phyloP scores from a whole-genome alignment of 805 yeast genomes.

The Spencermartinsiella europaea region DNA sequence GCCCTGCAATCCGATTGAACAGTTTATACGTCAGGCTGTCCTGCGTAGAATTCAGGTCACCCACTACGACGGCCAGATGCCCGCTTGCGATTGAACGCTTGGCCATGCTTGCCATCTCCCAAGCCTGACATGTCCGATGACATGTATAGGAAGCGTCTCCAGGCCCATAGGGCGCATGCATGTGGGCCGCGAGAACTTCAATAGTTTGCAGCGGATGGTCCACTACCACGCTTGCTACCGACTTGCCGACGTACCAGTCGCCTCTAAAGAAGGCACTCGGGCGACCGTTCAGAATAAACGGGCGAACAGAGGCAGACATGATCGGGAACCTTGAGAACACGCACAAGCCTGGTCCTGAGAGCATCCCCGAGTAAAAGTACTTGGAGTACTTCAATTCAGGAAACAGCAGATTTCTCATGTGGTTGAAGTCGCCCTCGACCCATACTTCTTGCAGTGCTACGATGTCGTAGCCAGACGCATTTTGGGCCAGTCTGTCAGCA shows the following conservation, averaged over 20 bases:
- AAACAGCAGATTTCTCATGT: conserved; percentile 44
- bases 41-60: conserved; percentile 88
- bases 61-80: conserved; percentile 81
- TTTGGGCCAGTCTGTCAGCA: conserved; percentile 55
- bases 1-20: conserved; percentile 60
- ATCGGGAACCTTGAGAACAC: conserved; percentile 81
- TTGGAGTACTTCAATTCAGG: conserved; percentile 57
- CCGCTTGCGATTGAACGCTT: conserved; percentile 63
- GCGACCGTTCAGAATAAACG: conserved; percentile 90
- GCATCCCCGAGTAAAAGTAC: conserved; percentile 72
- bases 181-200: conserved; percentile 83
- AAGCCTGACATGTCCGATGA: conserved; percentile 91
- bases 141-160: conserved; percentile 91
- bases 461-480: conserved; percentile 53
- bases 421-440: conserved; percentile 80
- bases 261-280: conserved; percentile 93
- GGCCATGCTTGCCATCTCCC: conserved; percentile 80
- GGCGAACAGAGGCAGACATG: conserved; percentile 65
- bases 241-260: conserved; percentile 96
- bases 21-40: conserved; percentile 77
- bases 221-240: conserved; percentile 69
- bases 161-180: conserved; percentile 92
- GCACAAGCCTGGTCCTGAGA: conserved; percentile 91
- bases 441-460: conserved; percentile 94
- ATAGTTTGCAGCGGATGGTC: conserved; percentile 48